Conservation (phyloP, 495 filamentous ascomycete genomes). For the Astrothelium subdiscretum region DNA sequence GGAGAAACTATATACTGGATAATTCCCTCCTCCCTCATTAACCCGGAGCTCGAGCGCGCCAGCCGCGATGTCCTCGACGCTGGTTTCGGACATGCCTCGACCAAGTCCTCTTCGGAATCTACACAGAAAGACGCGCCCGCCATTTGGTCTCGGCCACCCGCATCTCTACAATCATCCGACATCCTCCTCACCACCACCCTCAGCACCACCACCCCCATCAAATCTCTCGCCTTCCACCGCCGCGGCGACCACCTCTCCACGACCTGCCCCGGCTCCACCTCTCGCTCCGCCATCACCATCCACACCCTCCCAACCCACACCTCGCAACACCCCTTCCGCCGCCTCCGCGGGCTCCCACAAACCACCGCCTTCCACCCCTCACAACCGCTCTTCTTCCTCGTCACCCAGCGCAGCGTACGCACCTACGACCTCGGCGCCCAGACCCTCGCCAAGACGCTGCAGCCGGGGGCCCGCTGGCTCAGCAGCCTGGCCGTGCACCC, state of each 20-base stretch:
- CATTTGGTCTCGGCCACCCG: conserved; percentile 70
- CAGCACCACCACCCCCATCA: conserved; percentile 53
- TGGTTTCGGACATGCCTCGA: conserved; percentile 75
- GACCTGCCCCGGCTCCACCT: conserved; percentile 66
- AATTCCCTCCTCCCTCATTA: conserved; percentile 47
- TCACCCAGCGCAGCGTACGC: conserved; percentile 82
- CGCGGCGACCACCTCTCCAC: conserved; percentile 91
- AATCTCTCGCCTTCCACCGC: conserved; percentile 90
- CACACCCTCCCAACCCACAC: conserved; percentile 91
- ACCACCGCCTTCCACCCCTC: conserved; percentile 88
- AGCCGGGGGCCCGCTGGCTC: conserved; percentile 92
- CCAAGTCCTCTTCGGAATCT: conserved; percentile 40
- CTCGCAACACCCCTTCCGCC: conserved; percentile 86
- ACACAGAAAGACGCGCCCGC: conserved; percentile 58
- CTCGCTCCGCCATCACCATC: conserved; percentile 80
- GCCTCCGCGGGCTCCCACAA: conserved; percentile 74
- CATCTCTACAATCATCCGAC: conserved; percentile 61
- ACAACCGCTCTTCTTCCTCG: conserved; percentile 87
- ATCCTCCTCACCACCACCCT: conserved; percentile 68
- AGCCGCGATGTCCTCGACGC: conserved; percentile 68
- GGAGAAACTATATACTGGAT: conserved; percentile 79
- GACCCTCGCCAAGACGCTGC: conserved; percentile 77
- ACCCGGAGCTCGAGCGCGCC: conserved; percentile 58
- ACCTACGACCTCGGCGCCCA: conserved; percentile 86
- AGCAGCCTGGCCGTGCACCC: conserved; percentile 88